phyloP scores from a whole-genome alignment of 192 early-diverging fungal species.

The Obelidium mucronatum region DNA sequence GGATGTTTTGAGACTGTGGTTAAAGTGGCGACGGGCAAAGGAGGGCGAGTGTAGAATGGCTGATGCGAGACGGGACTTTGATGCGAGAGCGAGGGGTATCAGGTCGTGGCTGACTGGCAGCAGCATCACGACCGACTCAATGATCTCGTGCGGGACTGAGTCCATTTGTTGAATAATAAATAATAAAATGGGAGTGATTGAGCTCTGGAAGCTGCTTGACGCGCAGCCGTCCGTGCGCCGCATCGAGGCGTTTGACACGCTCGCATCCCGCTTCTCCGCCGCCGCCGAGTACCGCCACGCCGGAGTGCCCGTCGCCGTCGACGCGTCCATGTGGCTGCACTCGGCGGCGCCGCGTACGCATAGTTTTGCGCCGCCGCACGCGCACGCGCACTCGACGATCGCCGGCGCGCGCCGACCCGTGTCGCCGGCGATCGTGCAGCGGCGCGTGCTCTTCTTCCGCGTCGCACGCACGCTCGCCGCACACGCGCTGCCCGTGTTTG shows the following conservation, averaged over 20 bases:
- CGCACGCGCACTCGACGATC: background rate
- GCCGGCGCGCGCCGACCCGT: background rate
- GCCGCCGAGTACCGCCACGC: background rate
- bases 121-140: too few species aligned
- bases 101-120: too few species aligned
- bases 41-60: too few species aligned
- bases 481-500: background rate
- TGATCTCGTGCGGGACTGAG: too few species aligned
- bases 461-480: background rate
- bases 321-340: conserved; percentile 3
- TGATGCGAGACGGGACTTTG: too few species aligned
- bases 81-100: too few species aligned
- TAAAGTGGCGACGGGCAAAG: too few species aligned
- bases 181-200: background rate
- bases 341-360: background rate
- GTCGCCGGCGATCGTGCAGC: background rate
- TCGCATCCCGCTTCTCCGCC: background rate
- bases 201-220: background rate
- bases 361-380: background rate
- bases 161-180: background rate
- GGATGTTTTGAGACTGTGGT: too few species aligned
- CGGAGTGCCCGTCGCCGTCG: background rate
- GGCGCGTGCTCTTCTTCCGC: background rate
- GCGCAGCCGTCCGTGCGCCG: background rate
- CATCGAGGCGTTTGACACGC: background rate